These are phyloP conservation scores for Populus hybrid DNA, from an alignment of 441 rosid species.

Conservation along the genomic window DNA sequence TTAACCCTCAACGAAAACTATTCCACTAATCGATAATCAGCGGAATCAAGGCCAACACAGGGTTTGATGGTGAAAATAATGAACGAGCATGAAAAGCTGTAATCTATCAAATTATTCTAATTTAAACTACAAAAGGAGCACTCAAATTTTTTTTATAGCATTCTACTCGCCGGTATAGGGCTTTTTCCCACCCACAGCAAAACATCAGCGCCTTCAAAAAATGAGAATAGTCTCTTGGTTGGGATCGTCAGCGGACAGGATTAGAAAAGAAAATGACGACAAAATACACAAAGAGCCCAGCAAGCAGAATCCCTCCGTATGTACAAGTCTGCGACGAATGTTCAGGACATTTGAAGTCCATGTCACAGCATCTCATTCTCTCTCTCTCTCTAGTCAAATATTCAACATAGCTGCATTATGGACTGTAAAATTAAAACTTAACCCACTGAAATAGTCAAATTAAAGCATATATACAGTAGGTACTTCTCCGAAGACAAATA, in stretches of 20 bases:
- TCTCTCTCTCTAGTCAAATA: conserved; percentile 45
- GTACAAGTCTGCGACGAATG: conserved; percentile 79
- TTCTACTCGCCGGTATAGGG: neutral
- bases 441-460: neutral
- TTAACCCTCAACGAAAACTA: too few relatives aligned
- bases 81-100: neutral
- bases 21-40: too few relatives aligned
- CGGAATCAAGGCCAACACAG: too few relatives aligned
- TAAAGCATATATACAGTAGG: neutral
- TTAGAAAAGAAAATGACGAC: conserved; percentile 82
- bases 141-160: neutral
- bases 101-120: neutral
- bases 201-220: neutral
- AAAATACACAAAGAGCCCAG: conserved; percentile 85
- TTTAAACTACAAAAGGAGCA: neutral
- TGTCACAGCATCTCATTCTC: conserved; percentile 81
- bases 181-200: neutral
- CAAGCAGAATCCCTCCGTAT: conserved; percentile 89
- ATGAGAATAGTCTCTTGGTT: neutral
- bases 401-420: conserved; percentile 65
- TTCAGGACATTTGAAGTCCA: conserved; percentile 70
- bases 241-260: conserved; percentile 55
- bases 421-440: neutral
- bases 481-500: too few relatives aligned
- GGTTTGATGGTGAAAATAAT: neutral